Percentiles rank a stretch among this genome's conserved stretches.
These are phyloP conservation scores for Trichocladium antarcticum DNA, from an alignment of 495 filamentous ascomycete genomes.

Conservation along the genomic window DNA sequence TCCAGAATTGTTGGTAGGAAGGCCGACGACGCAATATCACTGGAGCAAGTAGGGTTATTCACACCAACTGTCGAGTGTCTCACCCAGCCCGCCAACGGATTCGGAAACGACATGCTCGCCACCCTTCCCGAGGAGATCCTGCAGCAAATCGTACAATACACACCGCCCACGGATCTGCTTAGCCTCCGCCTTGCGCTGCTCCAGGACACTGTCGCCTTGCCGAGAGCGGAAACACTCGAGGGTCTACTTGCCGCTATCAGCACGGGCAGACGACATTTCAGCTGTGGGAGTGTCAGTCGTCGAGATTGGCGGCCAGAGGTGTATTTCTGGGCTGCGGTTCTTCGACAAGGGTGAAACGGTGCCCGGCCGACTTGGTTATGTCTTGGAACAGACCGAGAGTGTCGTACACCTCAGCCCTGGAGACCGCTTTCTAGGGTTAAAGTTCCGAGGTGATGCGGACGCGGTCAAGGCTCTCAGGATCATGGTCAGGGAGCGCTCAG, in stretches of 20 bases:
- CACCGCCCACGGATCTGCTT: not conserved
- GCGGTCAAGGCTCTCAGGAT: slow-evolving; percentile 4
- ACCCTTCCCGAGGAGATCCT: slow-evolving; percentile 3
- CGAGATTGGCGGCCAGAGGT: slow-evolving; percentile 3
- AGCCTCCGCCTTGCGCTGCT: slow-evolving; percentile 12
- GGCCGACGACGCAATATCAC: no score
- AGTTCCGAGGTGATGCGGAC: slow-evolving; percentile 3
- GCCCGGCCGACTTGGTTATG: slow-evolving; percentile 4
- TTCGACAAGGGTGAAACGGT: not conserved
- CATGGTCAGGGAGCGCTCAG: not conserved
- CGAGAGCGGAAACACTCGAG: not conserved
- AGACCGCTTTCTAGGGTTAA: slow-evolving; percentile 2
- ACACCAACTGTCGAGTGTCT: no score
- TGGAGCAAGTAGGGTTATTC: no score
- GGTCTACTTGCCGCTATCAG: slow-evolving; percentile 2
- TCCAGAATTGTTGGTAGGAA: not conserved
- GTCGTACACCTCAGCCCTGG: slow-evolving; percentile 3
- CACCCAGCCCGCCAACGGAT: no score
- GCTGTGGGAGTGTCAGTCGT: slow-evolving; percentile 8
- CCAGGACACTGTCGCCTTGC: not conserved
- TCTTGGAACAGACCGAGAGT: not conserved
- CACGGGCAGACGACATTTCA: not conserved
- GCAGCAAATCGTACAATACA: slow-evolving; percentile 3
- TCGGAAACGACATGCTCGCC: slow-evolving; percentile 9
- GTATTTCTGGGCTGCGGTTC: slow-evolving; percentile 8